A percentile compares a stretch with the other conserved stretches of the same genome.
phyloP scores from a whole-genome alignment of 345 rosid genomes.

The Eucalyptus curtisii region DNA sequence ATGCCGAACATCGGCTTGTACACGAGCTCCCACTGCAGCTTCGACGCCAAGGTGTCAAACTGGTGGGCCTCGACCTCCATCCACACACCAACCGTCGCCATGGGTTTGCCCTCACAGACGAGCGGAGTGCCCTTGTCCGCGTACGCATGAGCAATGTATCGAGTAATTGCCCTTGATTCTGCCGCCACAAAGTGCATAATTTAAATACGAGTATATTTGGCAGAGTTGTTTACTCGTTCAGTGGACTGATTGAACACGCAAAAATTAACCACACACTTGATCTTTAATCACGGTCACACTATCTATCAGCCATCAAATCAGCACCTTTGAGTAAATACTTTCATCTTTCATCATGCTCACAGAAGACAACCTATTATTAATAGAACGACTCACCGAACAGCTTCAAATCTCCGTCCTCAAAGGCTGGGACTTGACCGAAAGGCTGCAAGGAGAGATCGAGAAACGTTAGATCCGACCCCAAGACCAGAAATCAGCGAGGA shows the following conservation, averaged over 20 bases:
- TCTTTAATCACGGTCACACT: not conserved
- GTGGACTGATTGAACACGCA: not conserved
- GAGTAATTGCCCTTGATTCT: slow-evolving; percentile 87
- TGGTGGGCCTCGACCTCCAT: slow-evolving; percentile 59
- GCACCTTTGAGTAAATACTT: not conserved
- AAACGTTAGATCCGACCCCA: slow-evolving; percentile 27
- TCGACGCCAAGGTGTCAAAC: slow-evolving; percentile 41
- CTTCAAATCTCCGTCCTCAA: slow-evolving; percentile 52
- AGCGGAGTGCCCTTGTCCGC: slow-evolving; percentile 49
- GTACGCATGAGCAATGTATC: slow-evolving; percentile 35
- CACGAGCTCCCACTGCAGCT: slow-evolving; percentile 37
- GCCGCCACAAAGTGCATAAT: not conserved
- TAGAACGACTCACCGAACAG: slow-evolving; percentile 36
- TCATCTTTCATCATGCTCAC: not conserved
- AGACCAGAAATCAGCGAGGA: not conserved
- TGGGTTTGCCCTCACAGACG: slow-evolving; percentile 11
- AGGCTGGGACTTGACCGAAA: slow-evolving; percentile 65
- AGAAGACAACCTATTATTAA: not conserved
- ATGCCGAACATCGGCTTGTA: slow-evolving; percentile 28
- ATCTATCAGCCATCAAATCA: not conserved
- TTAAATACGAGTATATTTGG: not conserved
- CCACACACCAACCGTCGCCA: slow-evolving; percentile 32
- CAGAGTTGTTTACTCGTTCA: not conserved
- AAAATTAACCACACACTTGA: not conserved
- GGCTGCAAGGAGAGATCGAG: slow-evolving; percentile 53